Conservation (phyloP, 768 basidiomycete species). For the Mycena haematopus region DNA sequence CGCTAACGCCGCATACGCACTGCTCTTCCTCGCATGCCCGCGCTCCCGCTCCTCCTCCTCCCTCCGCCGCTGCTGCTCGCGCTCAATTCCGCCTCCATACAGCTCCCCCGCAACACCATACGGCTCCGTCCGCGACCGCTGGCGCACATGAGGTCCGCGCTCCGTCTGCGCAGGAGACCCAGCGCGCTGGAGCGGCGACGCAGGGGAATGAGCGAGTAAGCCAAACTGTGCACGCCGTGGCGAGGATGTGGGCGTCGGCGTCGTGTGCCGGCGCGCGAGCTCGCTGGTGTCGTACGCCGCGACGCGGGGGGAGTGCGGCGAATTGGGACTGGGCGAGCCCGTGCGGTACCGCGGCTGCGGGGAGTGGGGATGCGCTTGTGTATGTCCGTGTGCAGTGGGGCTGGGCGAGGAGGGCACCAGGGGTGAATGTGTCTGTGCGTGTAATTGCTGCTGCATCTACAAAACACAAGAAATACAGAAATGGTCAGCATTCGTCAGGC, state of each 20-base stretch:
- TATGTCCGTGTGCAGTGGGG: not conserved
- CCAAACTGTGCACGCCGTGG: not conserved
- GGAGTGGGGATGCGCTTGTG: no score
- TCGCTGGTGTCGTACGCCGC: not conserved
- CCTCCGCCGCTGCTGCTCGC: not conserved
- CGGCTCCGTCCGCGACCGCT: constrained; percentile 18
- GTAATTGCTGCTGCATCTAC: not conserved
- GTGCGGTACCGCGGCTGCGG: not conserved
- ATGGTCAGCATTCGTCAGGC: not conserved
- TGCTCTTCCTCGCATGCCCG: constrained; percentile 30
- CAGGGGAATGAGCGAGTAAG: not conserved
- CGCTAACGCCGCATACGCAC: constrained; percentile 30
- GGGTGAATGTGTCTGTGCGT: not conserved
- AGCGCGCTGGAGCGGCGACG: not conserved
- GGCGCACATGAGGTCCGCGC: not conserved
- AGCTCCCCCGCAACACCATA: not conserved
- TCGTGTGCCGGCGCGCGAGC: constrained; percentile 14
- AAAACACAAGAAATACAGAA: not conserved
- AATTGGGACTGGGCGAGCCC: not conserved
- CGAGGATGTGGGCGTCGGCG: constrained; percentile 1
- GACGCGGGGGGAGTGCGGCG: not conserved
- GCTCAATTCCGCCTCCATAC: not conserved
- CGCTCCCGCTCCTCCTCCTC: not conserved
- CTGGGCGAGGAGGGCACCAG: not conserved
- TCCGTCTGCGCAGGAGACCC: not conserved